Evolutionary conservation across 2,329 filamentous ascomycete genomes (phyloP), one percentile per base, ranked within the genome.

Genomic region (Fusarium fujikuroi): DNA sequence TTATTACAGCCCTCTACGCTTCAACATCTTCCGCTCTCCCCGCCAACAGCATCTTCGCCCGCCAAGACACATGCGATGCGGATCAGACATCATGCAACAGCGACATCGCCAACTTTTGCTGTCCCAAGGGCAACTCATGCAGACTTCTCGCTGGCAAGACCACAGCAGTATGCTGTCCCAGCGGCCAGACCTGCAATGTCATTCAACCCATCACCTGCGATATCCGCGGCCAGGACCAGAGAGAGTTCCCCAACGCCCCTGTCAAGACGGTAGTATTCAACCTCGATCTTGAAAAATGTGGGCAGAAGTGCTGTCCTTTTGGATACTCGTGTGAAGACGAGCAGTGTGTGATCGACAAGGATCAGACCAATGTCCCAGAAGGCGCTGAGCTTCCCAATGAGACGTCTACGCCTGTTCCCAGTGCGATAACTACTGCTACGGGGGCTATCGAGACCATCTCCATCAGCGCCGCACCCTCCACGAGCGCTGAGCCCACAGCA

Each of bases 121-220:
- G 93, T 78, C 81, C 86, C 7, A 69, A 81, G 34, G 81, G 79
- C 23, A 83, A 85, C 11, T 85, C 79, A 6, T 95, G 93, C 81
- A 83, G 89, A 44, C 76, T 86, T 3, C 86, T 95, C 52, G 91
- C 91, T 16, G 88, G 84, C n/a, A 83, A 85, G 49, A 91, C 91
- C 10, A 93, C 92, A 0, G 86, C 91, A 19, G 83, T 95, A 54
- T 95, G 93, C 84, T 95, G 93, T 78, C 92, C 92, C 3, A 72
- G 80, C 3, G 88, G 86, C 40, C 76, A 76, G 40, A 84, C 85
- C 75, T 95, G 93, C 83, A 75, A 82, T n/a, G 84, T 80, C 53
- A 92, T 95, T 75, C 39, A 60, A 28, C 70, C 70, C 34, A 73
- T 72, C 25, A 72, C 70, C 12, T 72, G 70, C 25, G 70, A 72